Evolutionary conservation across 139 green algal genomes (phyloP).

Genomic region (Chara braunii): DNA sequence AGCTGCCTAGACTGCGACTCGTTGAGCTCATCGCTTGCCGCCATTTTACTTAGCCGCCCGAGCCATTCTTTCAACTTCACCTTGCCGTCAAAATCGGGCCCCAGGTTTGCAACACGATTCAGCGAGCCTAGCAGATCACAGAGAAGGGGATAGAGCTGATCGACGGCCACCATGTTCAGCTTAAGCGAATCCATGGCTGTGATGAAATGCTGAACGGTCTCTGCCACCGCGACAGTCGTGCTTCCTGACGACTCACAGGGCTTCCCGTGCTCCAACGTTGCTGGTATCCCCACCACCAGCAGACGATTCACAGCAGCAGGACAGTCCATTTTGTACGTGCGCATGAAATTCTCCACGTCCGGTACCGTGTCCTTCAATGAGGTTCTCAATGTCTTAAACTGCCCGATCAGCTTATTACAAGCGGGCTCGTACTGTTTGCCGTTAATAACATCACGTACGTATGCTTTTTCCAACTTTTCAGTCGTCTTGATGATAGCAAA

Average conservation of each 20-base stretch:
- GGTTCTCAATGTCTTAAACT: slow-evolving; percentile 73
- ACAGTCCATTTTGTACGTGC: slow-evolving; percentile 89
- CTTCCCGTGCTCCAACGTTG: slow-evolving; percentile 66
- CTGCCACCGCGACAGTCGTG: slow-evolving; percentile 56
- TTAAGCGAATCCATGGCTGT: slow-evolving; percentile 87
- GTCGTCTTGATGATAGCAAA: slow-evolving; percentile 83
- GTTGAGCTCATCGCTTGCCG: slow-evolving; percentile 69
- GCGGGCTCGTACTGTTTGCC: slow-evolving; percentile 72
- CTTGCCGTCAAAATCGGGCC: slow-evolving; percentile 67
- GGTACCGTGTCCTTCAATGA: slow-evolving; percentile 52
- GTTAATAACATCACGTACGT: slow-evolving; percentile 53
- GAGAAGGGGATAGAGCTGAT: slow-evolving; percentile 75
- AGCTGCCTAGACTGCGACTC: slow-evolving; percentile 77
- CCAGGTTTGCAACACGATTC: slow-evolving; percentile 61
- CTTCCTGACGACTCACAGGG: neutral
- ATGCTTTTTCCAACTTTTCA: slow-evolving; percentile 78
- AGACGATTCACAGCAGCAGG: slow-evolving; percentile 73
- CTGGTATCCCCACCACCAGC: slow-evolving; percentile 69
- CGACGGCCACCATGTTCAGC: slow-evolving; percentile 85
- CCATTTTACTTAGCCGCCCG: slow-evolving; percentile 65
- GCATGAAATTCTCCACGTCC: slow-evolving; percentile 79
- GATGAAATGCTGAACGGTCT: slow-evolving; percentile 87
- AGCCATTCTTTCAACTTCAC: slow-evolving; percentile 62
- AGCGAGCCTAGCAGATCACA: slow-evolving; percentile 67
- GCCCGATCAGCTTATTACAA: slow-evolving; percentile 78